Evolutionary conservation across 768 basidiomycete genomes (phyloP), one percentile per base, ranked within the genome.

Genomic region (Auricularia auricula-judae): DNA sequence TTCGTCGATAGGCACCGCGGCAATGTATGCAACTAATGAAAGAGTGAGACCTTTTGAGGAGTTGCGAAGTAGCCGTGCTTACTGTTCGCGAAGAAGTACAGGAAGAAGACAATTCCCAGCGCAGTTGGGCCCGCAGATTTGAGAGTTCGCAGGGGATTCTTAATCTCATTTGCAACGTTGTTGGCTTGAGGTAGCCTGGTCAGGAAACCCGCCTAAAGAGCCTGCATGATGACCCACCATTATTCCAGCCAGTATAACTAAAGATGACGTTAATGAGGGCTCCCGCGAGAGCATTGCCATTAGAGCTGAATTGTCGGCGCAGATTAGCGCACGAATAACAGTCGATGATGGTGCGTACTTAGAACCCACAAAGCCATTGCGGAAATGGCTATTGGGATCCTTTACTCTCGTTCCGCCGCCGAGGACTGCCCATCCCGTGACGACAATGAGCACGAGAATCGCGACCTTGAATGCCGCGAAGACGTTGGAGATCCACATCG

Each of bases 11-110:
- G 82, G 79, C 18, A 83, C 78, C 65, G 73, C 74, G 3, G 72
- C 68, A 47, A 76, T 70, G 67, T 78, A 77, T 1, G 76, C 73
- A 58, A 78, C 68, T 51, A 18, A 51, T 14, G 47, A 10, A 51
- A 5, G 8, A 5, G 21, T 51, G 16, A 51, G 47, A 18, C 5
- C 10, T 5, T 18, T 51, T 5, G 16, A 4, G 4, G 5, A 18
- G 18, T 10, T 5, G 5, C 11, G 21, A 8, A 18, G 18, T 4
- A 51, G 47, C 5, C 47, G 14, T 8, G 21, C 47, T 18, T 51
- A 51, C 47, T 51, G 65, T 83, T 82, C 56, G 76, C 76, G 58
- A 83, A 75, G 65, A 83, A 71, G 68, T 81, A 83, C 2, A 84
- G 73, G 23, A 78, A 66, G 47, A 78, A 77, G 18, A 80, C 78